Evolutionary conservation across 768 basidiomycete genomes (phyloP).

Genomic region (Lactifluus echinatus): DNA sequence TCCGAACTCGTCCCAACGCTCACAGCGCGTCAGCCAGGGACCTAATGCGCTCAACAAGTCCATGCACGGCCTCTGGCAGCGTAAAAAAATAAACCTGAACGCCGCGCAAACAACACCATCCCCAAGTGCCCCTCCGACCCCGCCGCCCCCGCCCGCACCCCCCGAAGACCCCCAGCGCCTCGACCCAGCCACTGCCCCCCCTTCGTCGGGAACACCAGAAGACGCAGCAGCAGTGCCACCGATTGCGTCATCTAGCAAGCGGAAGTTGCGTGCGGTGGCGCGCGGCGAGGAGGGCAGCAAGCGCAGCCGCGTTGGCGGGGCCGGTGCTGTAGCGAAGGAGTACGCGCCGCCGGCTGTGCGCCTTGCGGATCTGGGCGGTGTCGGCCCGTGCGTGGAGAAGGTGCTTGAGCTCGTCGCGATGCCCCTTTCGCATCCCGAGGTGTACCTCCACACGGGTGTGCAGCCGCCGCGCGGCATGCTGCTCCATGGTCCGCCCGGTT

Average conservation of each 20-base stretch:
- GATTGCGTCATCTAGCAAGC: constrained; percentile 37
- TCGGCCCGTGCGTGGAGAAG: constrained; percentile 80
- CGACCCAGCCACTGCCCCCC: background rate
- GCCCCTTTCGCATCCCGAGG: constrained; percentile 91
- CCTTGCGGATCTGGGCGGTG: constrained; percentile 81
- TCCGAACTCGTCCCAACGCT: constrained; percentile 10
- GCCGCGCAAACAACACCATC: constrained; percentile 20
- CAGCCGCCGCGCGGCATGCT: constrained; percentile 88
- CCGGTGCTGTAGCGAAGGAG: constrained; percentile 45
- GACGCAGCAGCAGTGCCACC: constrained; percentile 20
- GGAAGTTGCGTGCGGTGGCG: constrained; percentile 51
- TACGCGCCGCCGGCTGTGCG: constrained; percentile 65
- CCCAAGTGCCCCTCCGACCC: constrained; percentile 22
- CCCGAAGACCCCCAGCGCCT: constrained; percentile 10
- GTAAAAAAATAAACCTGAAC: constrained; percentile 66
- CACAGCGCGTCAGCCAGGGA: constrained; percentile 45
- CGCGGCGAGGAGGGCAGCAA: constrained; percentile 52
- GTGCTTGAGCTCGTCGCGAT: constrained; percentile 95
- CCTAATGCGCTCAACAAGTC: constrained; percentile 69
- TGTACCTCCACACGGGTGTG: constrained; percentile 89
- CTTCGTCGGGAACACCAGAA: background rate
- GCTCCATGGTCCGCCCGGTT: constrained; percentile 92
- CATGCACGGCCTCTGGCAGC: constrained; percentile 77
- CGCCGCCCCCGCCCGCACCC: constrained; percentile 6
- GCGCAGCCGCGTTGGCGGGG: constrained; percentile 33